These are phyloP conservation scores for Cajanus cajan DNA, from an alignment of 306 rosid species.

Conservation along the genomic window DNA sequence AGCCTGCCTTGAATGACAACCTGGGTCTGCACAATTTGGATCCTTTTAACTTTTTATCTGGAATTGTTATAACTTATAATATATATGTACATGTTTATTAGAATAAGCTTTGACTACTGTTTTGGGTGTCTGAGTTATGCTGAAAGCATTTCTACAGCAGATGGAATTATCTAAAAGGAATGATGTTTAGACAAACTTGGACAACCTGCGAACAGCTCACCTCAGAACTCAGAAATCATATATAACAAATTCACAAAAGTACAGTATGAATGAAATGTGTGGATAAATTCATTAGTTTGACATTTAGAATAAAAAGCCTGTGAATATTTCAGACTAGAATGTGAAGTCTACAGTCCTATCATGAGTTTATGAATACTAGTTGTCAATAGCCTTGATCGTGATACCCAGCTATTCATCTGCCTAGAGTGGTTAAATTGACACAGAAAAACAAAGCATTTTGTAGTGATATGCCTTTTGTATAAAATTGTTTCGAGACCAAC, in stretches of 20 bases:
- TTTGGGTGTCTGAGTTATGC: background rate
- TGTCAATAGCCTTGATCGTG: background rate
- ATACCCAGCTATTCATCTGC: background rate
- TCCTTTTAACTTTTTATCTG: background rate
- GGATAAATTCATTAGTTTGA: background rate
- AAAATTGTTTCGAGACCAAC: background rate
- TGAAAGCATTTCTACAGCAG: background rate
- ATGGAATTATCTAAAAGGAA: background rate
- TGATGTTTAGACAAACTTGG: background rate
- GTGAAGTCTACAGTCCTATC: background rate
- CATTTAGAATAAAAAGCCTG: background rate
- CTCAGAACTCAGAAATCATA: background rate
- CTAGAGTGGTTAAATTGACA: background rate
- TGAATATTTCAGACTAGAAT: background rate
- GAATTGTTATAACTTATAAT: background rate
- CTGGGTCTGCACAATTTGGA: background rate
- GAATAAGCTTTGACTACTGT: background rate
- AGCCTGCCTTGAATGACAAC: background rate
- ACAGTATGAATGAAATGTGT: background rate
- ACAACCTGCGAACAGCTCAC: background rate
- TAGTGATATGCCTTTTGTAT: background rate
- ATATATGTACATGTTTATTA: background rate
- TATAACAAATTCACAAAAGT: background rate
- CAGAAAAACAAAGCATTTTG: background rate
- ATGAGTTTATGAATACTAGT: background rate